Evolutionary conservation across 192 early-diverging fungal species (phyloP), one percentile per base, ranked within the genome.

Genomic region (Pilaira anomala): DNA sequence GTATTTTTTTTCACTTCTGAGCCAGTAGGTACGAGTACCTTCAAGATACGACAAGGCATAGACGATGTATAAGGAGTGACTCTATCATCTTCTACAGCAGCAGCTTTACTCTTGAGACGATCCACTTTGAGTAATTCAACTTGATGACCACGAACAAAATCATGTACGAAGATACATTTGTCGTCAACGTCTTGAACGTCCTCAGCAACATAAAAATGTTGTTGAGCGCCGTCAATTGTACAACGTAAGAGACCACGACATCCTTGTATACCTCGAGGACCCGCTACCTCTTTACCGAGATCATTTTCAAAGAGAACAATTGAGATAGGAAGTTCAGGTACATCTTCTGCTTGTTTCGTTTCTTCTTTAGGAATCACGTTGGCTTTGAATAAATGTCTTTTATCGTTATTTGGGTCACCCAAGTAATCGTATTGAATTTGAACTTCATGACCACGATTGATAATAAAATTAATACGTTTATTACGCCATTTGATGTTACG

Each of bases 11-110:
- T 81, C 18, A 85, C 80, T 5, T 48, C 53, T 0, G 80, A 68
- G 0, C 84, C 84, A 5, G 76, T 72, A n/a, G 80, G 69, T 22
- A 70, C 64, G 30, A 83, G 72, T 16, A 85, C 69, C 71, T 79
- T 78, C 52, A 85, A 76, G 39, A 85, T 78, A 29, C 78, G 76
- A 60, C 84, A 84, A 18, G 83, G 85, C 83, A 87, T 87, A 9
- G 85, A 80, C 3, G 85, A 77, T 24, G 76, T 80, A 67, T 84
- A 84, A 19, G 80, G 80, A 0, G 82, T 82, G 21, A 80, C 78
- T 59, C 74, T 71, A 28, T 75, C 67, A 58, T 78, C 76, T 13
- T 78, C 82, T 22, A 65, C 67, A 7, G 62, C 65, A 18, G 64
- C 69, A 9, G 69, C 68, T 2, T 66, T 45, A 28, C 72, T 78